A percentile compares a stretch with the other conserved stretches of the same genome.
Conservation (phyloP, 2,329 filamentous ascomycete species). For the Xylaria sp. region DNA sequence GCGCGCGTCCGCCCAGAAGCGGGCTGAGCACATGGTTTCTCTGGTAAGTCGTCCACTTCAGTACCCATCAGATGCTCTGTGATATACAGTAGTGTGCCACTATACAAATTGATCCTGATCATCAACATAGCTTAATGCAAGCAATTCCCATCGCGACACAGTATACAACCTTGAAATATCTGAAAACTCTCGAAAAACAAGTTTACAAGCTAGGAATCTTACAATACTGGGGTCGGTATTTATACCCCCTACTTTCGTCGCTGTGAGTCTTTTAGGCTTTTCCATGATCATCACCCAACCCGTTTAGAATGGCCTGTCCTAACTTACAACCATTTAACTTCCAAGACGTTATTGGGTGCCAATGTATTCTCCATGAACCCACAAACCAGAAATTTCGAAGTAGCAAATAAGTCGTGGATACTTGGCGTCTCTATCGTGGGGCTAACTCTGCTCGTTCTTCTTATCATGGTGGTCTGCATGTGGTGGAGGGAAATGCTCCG, state of each 20-base stretch:
- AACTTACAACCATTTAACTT: conserved; percentile 11
- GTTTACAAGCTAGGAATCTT: conserved; percentile 23
- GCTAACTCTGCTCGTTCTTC: conserved; percentile 11
- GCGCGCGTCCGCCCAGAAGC: conserved; percentile 5
- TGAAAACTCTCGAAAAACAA: conserved; percentile 21
- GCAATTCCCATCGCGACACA: conserved; percentile 20
- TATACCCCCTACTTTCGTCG: conserved; percentile 23
- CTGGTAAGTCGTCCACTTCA: no score
- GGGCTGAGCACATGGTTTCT: conserved; percentile 23
- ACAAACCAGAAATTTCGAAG: conserved; percentile 13
- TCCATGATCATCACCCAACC: conserved; percentile 7
- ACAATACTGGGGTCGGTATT: conserved; percentile 25
- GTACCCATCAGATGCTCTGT: no score
- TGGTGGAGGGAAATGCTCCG: neutral
- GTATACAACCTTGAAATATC: conserved; percentile 17
- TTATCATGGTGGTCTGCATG: conserved; percentile 6
- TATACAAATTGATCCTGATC: no score
- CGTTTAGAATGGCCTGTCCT: conserved; percentile 22
- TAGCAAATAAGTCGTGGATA: conserved; percentile 9
- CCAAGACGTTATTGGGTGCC: conserved; percentile 20
- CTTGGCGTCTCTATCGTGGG: conserved; percentile 16
- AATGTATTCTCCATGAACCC: conserved; percentile 5
- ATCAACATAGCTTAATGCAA: conserved; percentile 21
- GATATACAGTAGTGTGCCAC: no score
- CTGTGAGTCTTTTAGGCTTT: conserved; percentile 25